A percentile compares a stretch with the other conserved stretches of the same genome.
Conservation (phyloP, 805 yeast genomes). For the Pichia rugopelliculosa region DNA sequence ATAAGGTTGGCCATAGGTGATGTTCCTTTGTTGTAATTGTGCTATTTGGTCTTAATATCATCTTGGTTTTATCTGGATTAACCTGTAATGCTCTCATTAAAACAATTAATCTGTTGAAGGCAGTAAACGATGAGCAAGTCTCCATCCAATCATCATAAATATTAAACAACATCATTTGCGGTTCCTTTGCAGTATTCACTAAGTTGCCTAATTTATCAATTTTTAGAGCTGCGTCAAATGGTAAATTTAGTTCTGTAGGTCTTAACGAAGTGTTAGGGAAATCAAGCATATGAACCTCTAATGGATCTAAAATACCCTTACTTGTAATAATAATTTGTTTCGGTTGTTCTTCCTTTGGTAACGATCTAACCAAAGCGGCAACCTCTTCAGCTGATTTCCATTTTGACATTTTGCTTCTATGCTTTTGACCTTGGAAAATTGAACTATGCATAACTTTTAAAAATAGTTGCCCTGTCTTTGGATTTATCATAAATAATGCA, state of each 20-base stretch:
- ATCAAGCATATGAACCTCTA: conserved; percentile 95
- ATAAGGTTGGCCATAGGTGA: conserved; percentile 89
- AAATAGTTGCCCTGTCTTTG: conserved; percentile 84
- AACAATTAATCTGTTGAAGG: conserved; percentile 80
- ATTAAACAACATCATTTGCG: conserved; percentile 86
- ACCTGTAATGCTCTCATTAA: conserved; percentile 78
- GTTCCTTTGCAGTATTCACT: conserved; percentile 81
- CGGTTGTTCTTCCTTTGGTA: conserved; percentile 93
- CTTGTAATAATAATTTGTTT: conserved; percentile 85
- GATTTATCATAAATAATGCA: conserved; percentile 81
- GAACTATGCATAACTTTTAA: conserved; percentile 87
- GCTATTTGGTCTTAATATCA: conserved; percentile 69
- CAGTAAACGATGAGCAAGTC: conserved; percentile 79
- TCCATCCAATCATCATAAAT: conserved; percentile 93
- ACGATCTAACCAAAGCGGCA: conserved; percentile 78
- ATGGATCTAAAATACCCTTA: conserved; percentile 86
- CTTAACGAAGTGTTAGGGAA: conserved; percentile 88
- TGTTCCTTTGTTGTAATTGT: conserved; percentile 62
- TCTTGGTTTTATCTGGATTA: conserved; percentile 66
- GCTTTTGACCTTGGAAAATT: conserved; percentile 95
- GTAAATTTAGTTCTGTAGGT: conserved; percentile 81
- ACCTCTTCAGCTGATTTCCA: conserved; percentile 99
- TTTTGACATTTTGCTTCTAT: conserved; percentile 86
- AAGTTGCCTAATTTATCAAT: conserved; percentile 73
- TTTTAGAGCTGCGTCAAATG: conserved; percentile 80